Percentiles rank a stretch among this genome's conserved stretches.
These are phyloP conservation scores for Pyrenula massariospora DNA, from an alignment of 495 filamentous ascomycete species.

Conservation along the genomic window DNA sequence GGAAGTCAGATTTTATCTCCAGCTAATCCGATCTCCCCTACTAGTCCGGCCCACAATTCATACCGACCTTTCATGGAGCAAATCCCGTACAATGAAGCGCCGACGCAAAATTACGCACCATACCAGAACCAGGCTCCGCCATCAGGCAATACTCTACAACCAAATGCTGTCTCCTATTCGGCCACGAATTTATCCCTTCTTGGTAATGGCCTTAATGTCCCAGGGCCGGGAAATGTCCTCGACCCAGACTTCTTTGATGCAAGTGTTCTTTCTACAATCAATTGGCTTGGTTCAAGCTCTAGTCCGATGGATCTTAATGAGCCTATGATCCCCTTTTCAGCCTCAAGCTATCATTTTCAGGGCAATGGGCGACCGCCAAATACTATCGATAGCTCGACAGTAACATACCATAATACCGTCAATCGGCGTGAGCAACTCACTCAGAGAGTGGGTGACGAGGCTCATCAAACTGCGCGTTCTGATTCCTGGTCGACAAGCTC, in stretches of 20 bases:
- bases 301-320: background rate
- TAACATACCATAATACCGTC: constrained; percentile 4
- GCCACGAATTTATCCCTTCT: background rate
- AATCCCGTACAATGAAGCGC: too few relatives aligned
- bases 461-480: background rate
- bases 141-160: background rate
- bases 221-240: background rate
- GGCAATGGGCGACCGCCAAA: constrained; percentile 1
- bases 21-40: too few relatives aligned
- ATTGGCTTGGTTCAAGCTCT: background rate
- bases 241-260: constrained; percentile 1
- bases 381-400: constrained; percentile 1
- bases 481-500: background rate
- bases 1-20: too few relatives aligned
- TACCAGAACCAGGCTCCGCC: background rate
- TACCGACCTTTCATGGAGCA: too few relatives aligned
- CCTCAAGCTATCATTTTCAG: background rate
- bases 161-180: background rate
- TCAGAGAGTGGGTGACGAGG: background rate
- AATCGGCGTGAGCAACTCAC: too few relatives aligned
- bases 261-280: background rate
- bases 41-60: too few relatives aligned
- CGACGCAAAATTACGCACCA: background rate
- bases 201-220: background rate
- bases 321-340: background rate